Evolutionary conservation across 2,329 filamentous ascomycete genomes (phyloP).

Genomic region (Penicillium sp.): DNA sequence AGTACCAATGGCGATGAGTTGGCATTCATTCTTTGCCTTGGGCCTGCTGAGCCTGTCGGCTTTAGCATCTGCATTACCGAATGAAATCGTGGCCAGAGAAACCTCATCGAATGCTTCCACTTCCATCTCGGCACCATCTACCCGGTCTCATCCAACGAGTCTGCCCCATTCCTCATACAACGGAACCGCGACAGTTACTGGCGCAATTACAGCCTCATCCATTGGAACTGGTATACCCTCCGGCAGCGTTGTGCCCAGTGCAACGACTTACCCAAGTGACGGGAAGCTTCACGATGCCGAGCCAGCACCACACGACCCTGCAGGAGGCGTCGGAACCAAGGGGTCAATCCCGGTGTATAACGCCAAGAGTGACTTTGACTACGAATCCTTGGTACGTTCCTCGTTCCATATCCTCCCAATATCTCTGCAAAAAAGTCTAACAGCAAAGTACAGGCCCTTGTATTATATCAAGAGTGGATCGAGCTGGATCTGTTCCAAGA

Average conservation of each 20-base stretch:
- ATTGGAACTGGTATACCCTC: constrained; percentile 59
- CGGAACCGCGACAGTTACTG: constrained; percentile 67
- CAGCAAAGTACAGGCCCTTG: constrained; percentile 52
- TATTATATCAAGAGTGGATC: constrained; percentile 60
- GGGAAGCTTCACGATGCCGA: constrained; percentile 66
- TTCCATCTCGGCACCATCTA: constrained; percentile 29
- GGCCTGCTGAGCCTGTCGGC: constrained; percentile 19
- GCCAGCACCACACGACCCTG: constrained; percentile 70
- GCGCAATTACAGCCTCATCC: constrained; percentile 57
- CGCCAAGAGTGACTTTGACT: constrained; percentile 79
- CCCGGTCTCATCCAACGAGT: constrained; percentile 49
- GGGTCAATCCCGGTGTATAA: constrained; percentile 74
- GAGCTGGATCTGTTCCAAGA: constrained; percentile 81
- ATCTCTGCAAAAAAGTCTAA: not conserved
- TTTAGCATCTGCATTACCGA: constrained; percentile 17
- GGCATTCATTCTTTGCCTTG: constrained; percentile 12
- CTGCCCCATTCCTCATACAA: constrained; percentile 69
- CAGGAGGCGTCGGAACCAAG: constrained; percentile 74
- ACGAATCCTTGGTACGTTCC: constrained; percentile 63
- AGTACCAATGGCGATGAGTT: constrained; percentile 14
- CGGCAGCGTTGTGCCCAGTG: constrained; percentile 59
- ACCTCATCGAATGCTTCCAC: not conserved
- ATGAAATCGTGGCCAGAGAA: constrained; percentile 1
- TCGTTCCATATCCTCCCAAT: not conserved
- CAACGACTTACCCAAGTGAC: constrained; percentile 69